Evolutionary conservation across 2,329 filamentous ascomycete species (phyloP).

Genomic region (Colletotrichum sp.): DNA sequence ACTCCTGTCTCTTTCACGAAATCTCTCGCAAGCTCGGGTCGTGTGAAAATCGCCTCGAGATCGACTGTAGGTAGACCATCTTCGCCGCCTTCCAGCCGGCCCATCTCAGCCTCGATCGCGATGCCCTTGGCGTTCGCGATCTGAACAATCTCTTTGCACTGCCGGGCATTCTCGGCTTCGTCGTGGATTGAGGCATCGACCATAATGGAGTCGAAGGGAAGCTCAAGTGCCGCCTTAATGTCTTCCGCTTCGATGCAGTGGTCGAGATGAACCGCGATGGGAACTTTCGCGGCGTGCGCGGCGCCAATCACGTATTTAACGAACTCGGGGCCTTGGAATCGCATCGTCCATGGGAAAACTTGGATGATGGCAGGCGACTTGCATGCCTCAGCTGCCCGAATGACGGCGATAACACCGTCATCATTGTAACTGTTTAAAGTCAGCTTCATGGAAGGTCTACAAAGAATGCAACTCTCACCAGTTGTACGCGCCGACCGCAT

Average conservation of each 20-base stretch:
- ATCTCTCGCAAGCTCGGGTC: neutral
- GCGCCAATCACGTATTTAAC: constrained; percentile 53
- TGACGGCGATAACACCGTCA: neutral
- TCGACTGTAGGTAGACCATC: neutral
- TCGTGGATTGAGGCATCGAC: constrained; percentile 71
- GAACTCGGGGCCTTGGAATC: constrained; percentile 58
- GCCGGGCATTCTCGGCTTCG: constrained; percentile 64
- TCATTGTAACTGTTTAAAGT: neutral
- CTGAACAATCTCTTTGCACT: constrained; percentile 61
- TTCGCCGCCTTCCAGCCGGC: neutral
- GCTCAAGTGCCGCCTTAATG: constrained; percentile 29
- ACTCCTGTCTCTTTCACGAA: neutral
- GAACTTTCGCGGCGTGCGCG: constrained; percentile 53
- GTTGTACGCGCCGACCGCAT: neutral
- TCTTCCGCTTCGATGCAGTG: constrained; percentile 51
- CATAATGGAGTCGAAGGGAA: constrained; percentile 69
- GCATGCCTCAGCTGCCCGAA: neutral
- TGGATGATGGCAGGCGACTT: constrained; percentile 66
- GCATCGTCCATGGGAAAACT: constrained; percentile 69
- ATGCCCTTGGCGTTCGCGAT: constrained; percentile 66
- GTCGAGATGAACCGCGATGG: constrained; percentile 62
- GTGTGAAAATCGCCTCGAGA: neutral
- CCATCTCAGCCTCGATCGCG: constrained; percentile 65
- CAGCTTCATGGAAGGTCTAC: rapidly evolving
- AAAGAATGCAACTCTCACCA: neutral